Percentiles rank a stretch among this genome's conserved stretches.
phyloP scores from a whole-genome alignment of 805 yeast species.

The Candida germanica region DNA sequence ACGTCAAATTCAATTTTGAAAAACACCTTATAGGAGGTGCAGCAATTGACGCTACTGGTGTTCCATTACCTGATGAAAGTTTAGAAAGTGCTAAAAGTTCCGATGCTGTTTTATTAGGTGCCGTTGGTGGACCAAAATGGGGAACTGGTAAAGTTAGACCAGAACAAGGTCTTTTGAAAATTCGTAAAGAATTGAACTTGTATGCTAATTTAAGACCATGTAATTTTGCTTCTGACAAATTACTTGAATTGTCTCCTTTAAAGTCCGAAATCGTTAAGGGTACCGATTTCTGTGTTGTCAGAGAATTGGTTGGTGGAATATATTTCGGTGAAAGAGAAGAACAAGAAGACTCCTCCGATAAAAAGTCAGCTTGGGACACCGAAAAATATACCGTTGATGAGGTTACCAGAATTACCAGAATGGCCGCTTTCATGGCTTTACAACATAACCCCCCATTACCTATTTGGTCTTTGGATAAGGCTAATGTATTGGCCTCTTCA shows the following conservation, averaged over 20 bases:
- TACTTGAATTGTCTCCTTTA: constrained; percentile 84
- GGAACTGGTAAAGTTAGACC: constrained; percentile 96
- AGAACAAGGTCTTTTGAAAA: constrained; percentile 91
- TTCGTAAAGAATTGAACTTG: constrained; percentile 88
- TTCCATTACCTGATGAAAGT: constrained; percentile 82
- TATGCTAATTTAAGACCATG: constrained; percentile 98
- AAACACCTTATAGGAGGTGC: constrained; percentile 96
- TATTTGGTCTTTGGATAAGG: constrained; percentile 94
- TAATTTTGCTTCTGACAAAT: constrained; percentile 81
- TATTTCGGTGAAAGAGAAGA: constrained; percentile 95
- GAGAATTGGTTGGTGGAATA: constrained; percentile 97
- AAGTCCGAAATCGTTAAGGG: constrained; percentile 83
- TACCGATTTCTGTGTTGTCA: constrained; percentile 87
- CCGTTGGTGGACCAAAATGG: constrained; percentile 99
- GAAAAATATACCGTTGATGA: constrained; percentile 90
- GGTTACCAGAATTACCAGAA: constrained; percentile 92
- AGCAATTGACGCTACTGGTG: constrained; percentile 95
- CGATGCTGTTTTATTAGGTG: constrained; percentile 95
- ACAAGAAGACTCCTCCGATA: constrained; percentile 65
- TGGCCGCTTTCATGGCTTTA: constrained; percentile 96
- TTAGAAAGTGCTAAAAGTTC: constrained; percentile 79
- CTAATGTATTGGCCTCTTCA: constrained; percentile 94
- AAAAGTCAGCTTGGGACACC: constrained; percentile 86
- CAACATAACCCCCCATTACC: constrained; percentile 94
- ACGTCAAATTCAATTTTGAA: constrained; percentile 67